These are phyloP conservation scores for Coelastrella sp. DNA, from an alignment of 139 green algal genomes.

Conservation along the genomic window DNA sequence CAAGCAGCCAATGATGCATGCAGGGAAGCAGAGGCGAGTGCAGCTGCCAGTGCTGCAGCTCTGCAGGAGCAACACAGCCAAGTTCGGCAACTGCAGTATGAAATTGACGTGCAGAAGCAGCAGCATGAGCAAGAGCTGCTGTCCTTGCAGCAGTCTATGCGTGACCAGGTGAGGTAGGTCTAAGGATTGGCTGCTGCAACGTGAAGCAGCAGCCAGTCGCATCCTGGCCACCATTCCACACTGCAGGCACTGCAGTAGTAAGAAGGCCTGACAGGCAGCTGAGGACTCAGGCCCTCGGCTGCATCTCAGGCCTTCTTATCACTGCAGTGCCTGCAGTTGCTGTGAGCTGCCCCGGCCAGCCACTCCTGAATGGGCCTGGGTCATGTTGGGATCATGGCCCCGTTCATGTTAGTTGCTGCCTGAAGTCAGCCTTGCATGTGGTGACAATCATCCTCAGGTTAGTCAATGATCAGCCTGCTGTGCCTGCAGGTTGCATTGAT, in stretches of 20 bases:
- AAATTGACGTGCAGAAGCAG: background rate
- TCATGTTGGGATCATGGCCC: background rate
- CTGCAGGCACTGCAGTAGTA: background rate
- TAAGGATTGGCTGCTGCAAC: background rate
- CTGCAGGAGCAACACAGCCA: no score
- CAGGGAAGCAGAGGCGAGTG: background rate
- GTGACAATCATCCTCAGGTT: no score
- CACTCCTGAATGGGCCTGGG: background rate
- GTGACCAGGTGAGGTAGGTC: background rate
- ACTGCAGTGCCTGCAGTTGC: background rate
- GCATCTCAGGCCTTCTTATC: no score
- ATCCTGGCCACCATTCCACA: background rate
- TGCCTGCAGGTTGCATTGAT: constrained; percentile 15
- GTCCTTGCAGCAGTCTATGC: background rate
- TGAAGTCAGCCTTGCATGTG: background rate
- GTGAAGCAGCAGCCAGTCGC: background rate
- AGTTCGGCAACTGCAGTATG: no score
- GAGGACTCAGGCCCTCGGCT: no score
- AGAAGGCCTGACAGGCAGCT: no score
- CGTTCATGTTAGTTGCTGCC: background rate
- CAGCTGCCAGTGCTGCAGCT: background rate
- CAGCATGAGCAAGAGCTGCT: constrained; percentile 5
- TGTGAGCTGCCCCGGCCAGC: background rate
- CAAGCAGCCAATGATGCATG: background rate
- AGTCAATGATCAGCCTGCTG: background rate